A percentile compares a stretch with the other conserved stretches of the same genome.
These are phyloP conservation scores for Ogataea thermomethanolica DNA, from an alignment of 805 yeast species.

Conservation along the genomic window DNA sequence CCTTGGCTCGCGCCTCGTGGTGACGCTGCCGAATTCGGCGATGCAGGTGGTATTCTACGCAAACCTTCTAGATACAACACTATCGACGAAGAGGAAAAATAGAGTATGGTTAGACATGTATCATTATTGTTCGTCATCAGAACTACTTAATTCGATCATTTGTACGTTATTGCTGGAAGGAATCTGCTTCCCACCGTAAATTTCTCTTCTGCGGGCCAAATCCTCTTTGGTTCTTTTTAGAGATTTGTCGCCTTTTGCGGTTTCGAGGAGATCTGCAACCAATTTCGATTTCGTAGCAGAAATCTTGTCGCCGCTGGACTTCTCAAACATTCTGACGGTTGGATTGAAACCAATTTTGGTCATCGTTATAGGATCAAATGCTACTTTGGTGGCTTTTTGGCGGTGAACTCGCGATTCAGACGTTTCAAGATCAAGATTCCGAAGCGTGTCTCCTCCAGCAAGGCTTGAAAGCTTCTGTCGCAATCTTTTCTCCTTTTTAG, in stretches of 20 bases:
- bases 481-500: conserved; percentile 33
- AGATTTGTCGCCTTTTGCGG: conserved; percentile 13
- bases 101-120: conserved; percentile 1
- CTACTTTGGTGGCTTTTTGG: conserved; percentile 26
- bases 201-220: conserved; percentile 11
- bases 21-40: neutral
- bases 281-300: conserved; percentile 8
- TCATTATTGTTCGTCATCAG: conserved; percentile 5
- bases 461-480: conserved; percentile 31
- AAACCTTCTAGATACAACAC: conserved; percentile 9
- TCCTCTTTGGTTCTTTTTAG: conserved; percentile 20
- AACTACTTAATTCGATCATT: conserved; percentile 13
- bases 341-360: conserved; percentile 32
- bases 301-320: neutral
- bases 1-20: conserved; percentile 7
- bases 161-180: neutral
- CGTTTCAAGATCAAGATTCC: conserved; percentile 15
- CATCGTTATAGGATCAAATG: conserved; percentile 23
- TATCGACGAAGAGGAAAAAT: conserved; percentile 15
- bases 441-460: conserved; percentile 24
- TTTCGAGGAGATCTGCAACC: conserved; percentile 7
- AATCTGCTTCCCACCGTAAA: conserved; percentile 2
- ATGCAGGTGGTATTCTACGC: conserved; percentile 2
- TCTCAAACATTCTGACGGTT: conserved; percentile 23
- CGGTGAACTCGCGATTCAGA: conserved; percentile 19